A percentile compares a stretch with the other conserved stretches of the same genome.
Evolutionary conservation across 352 stramenopile genomes (phyloP).

Genomic region (Pythium biforme): DNA sequence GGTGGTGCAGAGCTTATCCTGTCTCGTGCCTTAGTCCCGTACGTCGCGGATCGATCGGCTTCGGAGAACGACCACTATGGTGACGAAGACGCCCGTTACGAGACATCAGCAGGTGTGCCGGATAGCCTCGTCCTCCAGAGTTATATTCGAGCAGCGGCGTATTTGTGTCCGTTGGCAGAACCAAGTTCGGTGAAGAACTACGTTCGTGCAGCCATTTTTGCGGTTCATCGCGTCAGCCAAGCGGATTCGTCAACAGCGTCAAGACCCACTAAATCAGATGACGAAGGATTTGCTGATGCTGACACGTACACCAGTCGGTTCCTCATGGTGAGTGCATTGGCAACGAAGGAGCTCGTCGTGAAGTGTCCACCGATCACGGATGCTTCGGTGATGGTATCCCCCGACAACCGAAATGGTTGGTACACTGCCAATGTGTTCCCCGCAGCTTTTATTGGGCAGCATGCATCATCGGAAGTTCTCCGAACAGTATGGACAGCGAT

Average conservation of each 20-base stretch:
- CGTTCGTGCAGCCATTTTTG: conserved; percentile 73
- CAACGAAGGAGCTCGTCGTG: conserved; percentile 62
- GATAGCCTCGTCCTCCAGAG: conserved; percentile 70
- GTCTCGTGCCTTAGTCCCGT: conserved; percentile 55
- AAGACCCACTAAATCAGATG: background rate
- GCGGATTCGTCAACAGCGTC: background rate
- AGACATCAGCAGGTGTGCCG: conserved; percentile 28
- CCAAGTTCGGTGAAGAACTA: conserved; percentile 44
- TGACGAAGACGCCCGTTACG: conserved; percentile 59
- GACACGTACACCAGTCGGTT: conserved; percentile 55
- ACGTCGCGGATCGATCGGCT: conserved; percentile 47
- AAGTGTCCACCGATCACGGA: conserved; percentile 57
- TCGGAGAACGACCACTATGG: conserved; percentile 75
- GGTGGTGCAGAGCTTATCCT: conserved; percentile 58
- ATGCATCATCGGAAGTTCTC: conserved; percentile 46
- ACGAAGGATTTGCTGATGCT: conserved; percentile 9
- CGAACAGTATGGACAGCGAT: conserved; percentile 54
- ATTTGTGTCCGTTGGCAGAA: conserved; percentile 62
- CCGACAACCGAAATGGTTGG: conserved; percentile 53
- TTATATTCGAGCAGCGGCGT: conserved; percentile 75
- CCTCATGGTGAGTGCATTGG: conserved; percentile 66
- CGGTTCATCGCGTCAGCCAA: conserved; percentile 26
- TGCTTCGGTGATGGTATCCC: conserved; percentile 29
- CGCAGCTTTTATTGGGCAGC: conserved; percentile 74
- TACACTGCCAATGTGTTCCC: conserved; percentile 70